A percentile compares a stretch with the other conserved stretches of the same genome.
Evolutionary conservation across 2,329 filamentous ascomycete species (phyloP).

Genomic region (Diplodia mutila): DNA sequence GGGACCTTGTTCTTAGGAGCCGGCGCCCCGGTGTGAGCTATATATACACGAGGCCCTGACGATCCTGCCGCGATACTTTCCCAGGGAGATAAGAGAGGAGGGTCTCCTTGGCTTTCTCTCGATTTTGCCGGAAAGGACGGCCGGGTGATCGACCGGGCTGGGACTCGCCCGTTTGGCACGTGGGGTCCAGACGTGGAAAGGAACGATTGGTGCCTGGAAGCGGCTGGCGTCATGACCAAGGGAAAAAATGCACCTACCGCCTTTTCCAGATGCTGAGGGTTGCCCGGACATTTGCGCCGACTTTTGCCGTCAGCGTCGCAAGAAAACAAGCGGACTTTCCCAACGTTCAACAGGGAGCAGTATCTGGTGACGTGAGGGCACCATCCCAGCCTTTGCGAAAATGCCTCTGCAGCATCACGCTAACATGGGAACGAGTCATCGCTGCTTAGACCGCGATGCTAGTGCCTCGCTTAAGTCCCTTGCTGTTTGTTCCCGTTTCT

Average conservation of each 20-base stretch:
- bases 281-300: not conserved
- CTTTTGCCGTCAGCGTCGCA: not conserved
- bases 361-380: not conserved
- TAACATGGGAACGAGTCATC: not conserved
- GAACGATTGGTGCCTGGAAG: not conserved
- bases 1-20: not conserved
- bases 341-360: not conserved
- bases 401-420: not conserved
- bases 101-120: not conserved
- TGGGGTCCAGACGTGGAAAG: not conserved
- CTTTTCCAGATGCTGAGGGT: no score
- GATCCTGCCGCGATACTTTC: not conserved
- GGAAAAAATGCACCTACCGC: not conserved
- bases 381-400: not conserved
- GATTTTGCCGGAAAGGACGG: not conserved
- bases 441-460: not conserved
- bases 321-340: not conserved
- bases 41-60: conserved; percentile 14
- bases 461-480: not conserved
- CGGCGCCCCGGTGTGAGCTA: conserved; percentile 13
- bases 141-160: not conserved
- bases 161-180: not conserved
- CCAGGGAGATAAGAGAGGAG: not conserved
- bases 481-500: not conserved
- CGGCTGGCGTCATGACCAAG: not conserved